phyloP scores from a whole-genome alignment of 2,329 filamentous ascomycete species.

The Ramularia collo-cygni region DNA sequence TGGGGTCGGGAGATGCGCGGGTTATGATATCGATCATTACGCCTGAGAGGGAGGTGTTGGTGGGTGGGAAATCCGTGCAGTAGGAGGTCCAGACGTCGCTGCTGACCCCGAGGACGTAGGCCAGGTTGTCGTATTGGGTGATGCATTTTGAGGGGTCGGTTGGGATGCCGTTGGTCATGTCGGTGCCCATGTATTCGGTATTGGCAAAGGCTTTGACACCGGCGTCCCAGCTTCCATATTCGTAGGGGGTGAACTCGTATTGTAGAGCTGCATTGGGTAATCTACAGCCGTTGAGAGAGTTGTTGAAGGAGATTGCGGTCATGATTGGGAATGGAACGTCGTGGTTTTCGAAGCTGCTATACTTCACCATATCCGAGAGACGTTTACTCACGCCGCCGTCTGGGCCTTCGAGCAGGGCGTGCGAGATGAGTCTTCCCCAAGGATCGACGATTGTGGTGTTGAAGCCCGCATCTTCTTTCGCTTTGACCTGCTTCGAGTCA shows the following conservation, averaged over 20 bases:
- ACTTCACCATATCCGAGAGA: conserved; percentile 29
- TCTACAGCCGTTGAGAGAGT: too few relatives aligned
- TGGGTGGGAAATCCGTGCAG: conserved; percentile 20
- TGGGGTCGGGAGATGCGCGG: conserved; percentile 3
- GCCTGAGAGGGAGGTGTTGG: conserved; percentile 7
- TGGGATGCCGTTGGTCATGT: conserved; percentile 46
- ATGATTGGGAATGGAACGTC: conserved; percentile 42
- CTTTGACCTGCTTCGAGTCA: conserved; percentile 5
- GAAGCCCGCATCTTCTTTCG: conserved; percentile 35
- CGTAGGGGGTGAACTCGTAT: conserved; percentile 60
- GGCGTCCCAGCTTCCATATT: conserved; percentile 58
- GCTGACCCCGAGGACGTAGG: conserved; percentile 42
- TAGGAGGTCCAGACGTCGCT: conserved; percentile 35
- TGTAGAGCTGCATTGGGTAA: conserved; percentile 43
- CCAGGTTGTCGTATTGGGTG: conserved; percentile 43
- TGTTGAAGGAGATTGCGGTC: conserved; percentile 34
- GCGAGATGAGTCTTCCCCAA: conserved; percentile 36
- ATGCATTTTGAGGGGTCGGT: conserved; percentile 38
- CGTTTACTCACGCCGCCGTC: conserved; percentile 34
- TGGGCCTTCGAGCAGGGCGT: conserved; percentile 33
- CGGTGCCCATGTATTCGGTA: conserved; percentile 54
- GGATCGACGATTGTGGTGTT: conserved; percentile 36
- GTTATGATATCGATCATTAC: conserved; percentile 23
- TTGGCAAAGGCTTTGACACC: conserved; percentile 55
- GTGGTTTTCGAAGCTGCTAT: conserved; percentile 36